Evolutionary conservation across 208 protist genomes (phyloP).

Genomic region (Trypanosoma cruzi): DNA sequence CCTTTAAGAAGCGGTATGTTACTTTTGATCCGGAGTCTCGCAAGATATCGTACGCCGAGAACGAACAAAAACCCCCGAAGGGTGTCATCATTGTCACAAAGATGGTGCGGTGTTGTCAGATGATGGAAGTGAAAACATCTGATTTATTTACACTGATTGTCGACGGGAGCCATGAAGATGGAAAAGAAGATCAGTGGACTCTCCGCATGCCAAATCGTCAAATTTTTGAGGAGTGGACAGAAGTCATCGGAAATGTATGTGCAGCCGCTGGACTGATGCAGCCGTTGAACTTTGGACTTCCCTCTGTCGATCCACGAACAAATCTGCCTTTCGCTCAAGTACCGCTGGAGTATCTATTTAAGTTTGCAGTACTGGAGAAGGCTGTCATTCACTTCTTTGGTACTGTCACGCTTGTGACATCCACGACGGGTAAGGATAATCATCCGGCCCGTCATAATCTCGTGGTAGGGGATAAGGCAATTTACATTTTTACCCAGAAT

Average conservation of each 20-base stretch:
- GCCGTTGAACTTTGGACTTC: slow-evolving; percentile 26
- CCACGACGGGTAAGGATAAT: background rate
- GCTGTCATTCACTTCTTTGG: slow-evolving; percentile 24
- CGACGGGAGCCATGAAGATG: slow-evolving; percentile 24
- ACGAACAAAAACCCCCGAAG: slow-evolving; percentile 18
- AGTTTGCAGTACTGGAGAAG: slow-evolving; percentile 24
- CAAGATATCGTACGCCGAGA: slow-evolving; percentile 22
- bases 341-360: slow-evolving; percentile 26
- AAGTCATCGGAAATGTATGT: slow-evolving; percentile 14
- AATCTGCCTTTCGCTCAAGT: slow-evolving; percentile 24
- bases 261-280: slow-evolving; percentile 28
- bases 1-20: slow-evolving; percentile 28
- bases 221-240: slow-evolving; percentile 25
- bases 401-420: slow-evolving; percentile 8
- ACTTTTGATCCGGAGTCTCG: slow-evolving; percentile 26
- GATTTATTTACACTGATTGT: slow-evolving; percentile 24
- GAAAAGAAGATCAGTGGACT: slow-evolving; percentile 26
- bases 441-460: slow-evolving; percentile 9
- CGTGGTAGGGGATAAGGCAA: slow-evolving; percentile 24
- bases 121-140: slow-evolving; percentile 21
- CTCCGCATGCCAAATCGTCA: slow-evolving; percentile 22
- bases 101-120: slow-evolving; percentile 14
- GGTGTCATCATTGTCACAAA: slow-evolving; percentile 23
- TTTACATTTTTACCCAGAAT: slow-evolving; percentile 23
- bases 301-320: slow-evolving; percentile 19